Conservation (phyloP, 2,329 filamentous ascomycete species). For the Cladosporium sp. region DNA sequence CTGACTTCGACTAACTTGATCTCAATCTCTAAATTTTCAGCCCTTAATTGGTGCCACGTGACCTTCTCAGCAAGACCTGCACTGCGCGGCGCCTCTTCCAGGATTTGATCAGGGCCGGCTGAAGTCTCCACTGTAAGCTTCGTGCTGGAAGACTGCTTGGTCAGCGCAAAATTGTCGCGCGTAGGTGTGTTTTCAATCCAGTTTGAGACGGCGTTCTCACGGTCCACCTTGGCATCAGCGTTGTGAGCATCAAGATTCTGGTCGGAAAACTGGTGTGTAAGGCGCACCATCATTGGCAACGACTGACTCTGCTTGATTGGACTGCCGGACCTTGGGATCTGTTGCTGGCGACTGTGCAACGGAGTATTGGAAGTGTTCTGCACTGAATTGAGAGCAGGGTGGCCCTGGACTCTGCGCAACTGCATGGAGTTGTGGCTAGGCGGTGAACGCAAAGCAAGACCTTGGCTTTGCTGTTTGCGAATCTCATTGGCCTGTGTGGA, state of each 20-base stretch:
- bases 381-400: neutral
- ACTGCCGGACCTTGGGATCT: neutral
- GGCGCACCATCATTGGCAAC: neutral
- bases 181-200: slow-evolving; percentile 3
- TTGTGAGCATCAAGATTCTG: neutral
- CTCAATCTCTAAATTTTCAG: neutral
- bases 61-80: neutral
- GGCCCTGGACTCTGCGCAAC: neutral
- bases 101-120: neutral
- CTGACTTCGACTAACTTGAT: neutral
- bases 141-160: neutral
- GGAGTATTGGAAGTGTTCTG: neutral
- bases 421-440: neutral
- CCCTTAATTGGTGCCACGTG: neutral
- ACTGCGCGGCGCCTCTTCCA: neutral
- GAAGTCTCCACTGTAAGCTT: neutral
- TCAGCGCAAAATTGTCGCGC: neutral
- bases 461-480: neutral
- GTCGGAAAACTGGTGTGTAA: neutral
- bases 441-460: neutral
- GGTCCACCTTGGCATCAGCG: neutral
- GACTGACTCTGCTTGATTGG: slow-evolving; percentile 15
- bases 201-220: neutral
- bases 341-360: neutral
- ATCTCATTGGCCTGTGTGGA: neutral